Percentiles rank a stretch among this genome's conserved stretches.
phyloP scores from a whole-genome alignment of 176 grass and related monocot species.

The maize (Zea mays) region DNA sequence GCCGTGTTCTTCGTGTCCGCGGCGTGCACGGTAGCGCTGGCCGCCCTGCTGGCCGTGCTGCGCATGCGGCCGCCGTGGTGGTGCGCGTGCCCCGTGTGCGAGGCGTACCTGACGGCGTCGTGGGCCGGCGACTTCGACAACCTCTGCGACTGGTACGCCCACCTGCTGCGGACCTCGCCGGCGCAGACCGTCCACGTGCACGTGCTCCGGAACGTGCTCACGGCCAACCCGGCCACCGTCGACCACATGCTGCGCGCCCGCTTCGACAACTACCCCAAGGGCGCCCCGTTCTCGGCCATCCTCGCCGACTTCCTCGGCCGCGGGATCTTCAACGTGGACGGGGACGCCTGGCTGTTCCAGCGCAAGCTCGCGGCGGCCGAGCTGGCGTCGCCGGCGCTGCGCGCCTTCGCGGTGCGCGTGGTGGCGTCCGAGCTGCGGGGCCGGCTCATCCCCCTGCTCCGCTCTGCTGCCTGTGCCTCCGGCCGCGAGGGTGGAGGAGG shows the following conservation, averaged over 20 bases:
- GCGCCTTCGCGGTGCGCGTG: conserved; percentile 44
- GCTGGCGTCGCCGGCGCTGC: conserved; percentile 44
- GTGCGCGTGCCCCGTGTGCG: conserved; percentile 71
- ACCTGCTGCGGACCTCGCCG: conserved; percentile 73
- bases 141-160: conserved; percentile 84
- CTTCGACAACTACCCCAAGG: conserved; percentile 87
- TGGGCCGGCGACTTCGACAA: conserved; percentile 73
- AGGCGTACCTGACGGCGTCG: conserved; percentile 69
- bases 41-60: conserved; percentile 42
- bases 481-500: no score
- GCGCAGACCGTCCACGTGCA: conserved; percentile 78
- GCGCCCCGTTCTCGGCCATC: conserved; percentile 66
- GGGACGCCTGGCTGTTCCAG: conserved; percentile 70
- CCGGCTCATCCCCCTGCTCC: conserved; percentile 68
- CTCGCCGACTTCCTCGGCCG: conserved; percentile 82
- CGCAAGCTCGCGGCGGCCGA: conserved; percentile 69
- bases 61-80: conserved; percentile 55
- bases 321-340: conserved; percentile 90
- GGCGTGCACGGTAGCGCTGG: conserved; percentile 46
- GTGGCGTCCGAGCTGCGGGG: conserved; percentile 55
- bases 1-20: conserved; percentile 46
- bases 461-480: conserved; percentile 36
- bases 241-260: conserved; percentile 68
- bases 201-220: conserved; percentile 73
- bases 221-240: conserved; percentile 61